Base-by-base conservation (phyloP, 768 basidiomycete genomes). In the Cystoderma amianthinum region DNA sequence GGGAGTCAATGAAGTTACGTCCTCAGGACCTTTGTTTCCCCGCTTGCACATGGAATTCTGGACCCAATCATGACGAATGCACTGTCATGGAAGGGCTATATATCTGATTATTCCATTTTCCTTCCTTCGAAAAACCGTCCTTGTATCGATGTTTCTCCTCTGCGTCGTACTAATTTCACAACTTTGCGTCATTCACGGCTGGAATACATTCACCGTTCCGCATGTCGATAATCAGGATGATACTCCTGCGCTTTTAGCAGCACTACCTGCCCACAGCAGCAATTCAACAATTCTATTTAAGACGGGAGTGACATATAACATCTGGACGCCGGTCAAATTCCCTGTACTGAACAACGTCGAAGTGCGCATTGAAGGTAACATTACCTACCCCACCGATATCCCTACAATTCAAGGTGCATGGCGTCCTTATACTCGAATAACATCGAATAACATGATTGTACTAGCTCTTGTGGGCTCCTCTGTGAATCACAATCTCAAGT, bases 271-370 rank as follows among this genome's bases (percentile, higher is more conserved):
- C 21, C 65, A 64, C 45, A 50, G 60, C 2, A 52, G 52, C 5
- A 59, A 76, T 44, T 61, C 77, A 17, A 76, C 72, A 3, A 80
- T 81, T 48, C 44, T 81, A 3, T 82, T 82, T 55, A 37, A 70
- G 51, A 64, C 73, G 39, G 76, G 78, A 25, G 56, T 68, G 15
- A 75, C 68, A 1, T 83, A 82, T 50, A 82, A 81, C 48, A 71
- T 80, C 4, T 78, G 72, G 51, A 76, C 75, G 2, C 74, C 79
- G 1, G 64, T 80, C 57, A 68, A 62, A 41, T 82, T 82, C 41
- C 74, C 77, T 0, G 52, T 49, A 0, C 52, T 81, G 39, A 71
- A 63, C 23, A 79, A 80, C 44, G 78, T 80, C 13, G 76, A 78
- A 44, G 62, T 82, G 16, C 56, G 57, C 21, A 64, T 81, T 41